phyloP scores from a whole-genome alignment of 495 filamentous ascomycete species.

The Podospora pseudoanserina region DNA sequence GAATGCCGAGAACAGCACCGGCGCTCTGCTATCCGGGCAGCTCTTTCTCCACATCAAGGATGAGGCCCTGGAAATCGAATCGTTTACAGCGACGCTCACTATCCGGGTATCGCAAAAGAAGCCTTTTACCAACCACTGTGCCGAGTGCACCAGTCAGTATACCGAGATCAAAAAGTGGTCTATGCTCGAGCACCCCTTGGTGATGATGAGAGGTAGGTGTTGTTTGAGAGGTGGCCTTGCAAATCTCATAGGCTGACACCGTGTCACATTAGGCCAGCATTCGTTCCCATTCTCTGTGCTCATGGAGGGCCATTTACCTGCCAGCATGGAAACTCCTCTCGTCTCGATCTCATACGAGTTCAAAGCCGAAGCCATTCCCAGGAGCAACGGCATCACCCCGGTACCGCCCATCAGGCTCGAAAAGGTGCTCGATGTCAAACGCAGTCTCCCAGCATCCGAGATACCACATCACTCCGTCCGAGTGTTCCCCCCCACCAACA shows the following conservation, averaged over 20 bases:
- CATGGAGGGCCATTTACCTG: slow-evolving; percentile 80
- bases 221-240: neutral
- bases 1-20: slow-evolving; percentile 66
- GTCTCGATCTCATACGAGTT: slow-evolving; percentile 76
- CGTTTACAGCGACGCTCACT: slow-evolving; percentile 64
- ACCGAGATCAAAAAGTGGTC: slow-evolving; percentile 75
- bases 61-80: slow-evolving; percentile 59
- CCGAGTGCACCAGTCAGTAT: slow-evolving; percentile 63
- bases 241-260: neutral
- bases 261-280: slow-evolving; percentile 50
- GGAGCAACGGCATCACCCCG: slow-evolving; percentile 32
- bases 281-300: slow-evolving; percentile 90
- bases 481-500: slow-evolving; percentile 93
- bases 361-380: slow-evolving; percentile 67
- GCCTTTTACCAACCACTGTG: slow-evolving; percentile 73
- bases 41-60: slow-evolving; percentile 68
- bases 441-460: slow-evolving; percentile 59
- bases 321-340: slow-evolving; percentile 69
- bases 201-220: slow-evolving; percentile 55
- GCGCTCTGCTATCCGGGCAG: slow-evolving; percentile 84
- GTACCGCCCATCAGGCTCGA: slow-evolving; percentile 52
- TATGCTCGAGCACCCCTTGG: slow-evolving; percentile 65
- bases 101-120: slow-evolving; percentile 68
- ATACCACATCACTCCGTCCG: slow-evolving; percentile 76
- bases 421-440: slow-evolving; percentile 64